Conservation (phyloP, 495 filamentous ascomycete genomes). For the Aspergillus sparsus region DNA sequence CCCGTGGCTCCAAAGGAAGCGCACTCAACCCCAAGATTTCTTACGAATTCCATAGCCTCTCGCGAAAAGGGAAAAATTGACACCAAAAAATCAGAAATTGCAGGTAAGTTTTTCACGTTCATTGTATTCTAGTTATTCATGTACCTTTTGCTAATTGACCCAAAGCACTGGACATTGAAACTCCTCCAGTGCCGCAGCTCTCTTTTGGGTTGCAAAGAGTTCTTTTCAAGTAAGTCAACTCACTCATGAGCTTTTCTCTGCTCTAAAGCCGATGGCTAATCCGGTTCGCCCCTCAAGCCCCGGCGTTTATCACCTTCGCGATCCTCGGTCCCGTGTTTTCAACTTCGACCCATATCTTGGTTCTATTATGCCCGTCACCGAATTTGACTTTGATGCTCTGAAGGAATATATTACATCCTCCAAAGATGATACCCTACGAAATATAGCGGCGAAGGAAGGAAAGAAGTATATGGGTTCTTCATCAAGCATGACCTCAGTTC, state of each 20-base stretch:
- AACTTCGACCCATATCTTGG: slow-evolving; percentile 96
- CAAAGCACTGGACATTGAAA: slow-evolving; percentile 52
- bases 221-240: slow-evolving; percentile 72
- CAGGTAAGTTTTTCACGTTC: slow-evolving; percentile 22
- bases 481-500: slow-evolving; percentile 87
- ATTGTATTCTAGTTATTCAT: not conserved
- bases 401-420: slow-evolving; percentile 89
- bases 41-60: slow-evolving; percentile 14
- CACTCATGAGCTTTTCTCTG: not conserved
- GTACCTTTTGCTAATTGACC: not conserved
- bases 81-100: slow-evolving; percentile 15
- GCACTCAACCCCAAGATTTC: not conserved
- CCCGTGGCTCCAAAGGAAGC: not conserved
- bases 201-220: slow-evolving; percentile 84
- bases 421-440: slow-evolving; percentile 66
- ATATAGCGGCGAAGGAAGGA: slow-evolving; percentile 61
- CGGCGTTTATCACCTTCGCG: slow-evolving; percentile 88
- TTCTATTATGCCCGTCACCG: slow-evolving; percentile 82
- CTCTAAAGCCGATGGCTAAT: not conserved
- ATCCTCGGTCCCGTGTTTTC: slow-evolving; percentile 82
- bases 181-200: slow-evolving; percentile 66
- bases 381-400: slow-evolving; percentile 88
- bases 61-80: slow-evolving; percentile 24
- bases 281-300: slow-evolving; percentile 46
- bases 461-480: slow-evolving; percentile 94